Conservation (phyloP, 805 yeast genomes). For the Ogataea ramenticola region DNA sequence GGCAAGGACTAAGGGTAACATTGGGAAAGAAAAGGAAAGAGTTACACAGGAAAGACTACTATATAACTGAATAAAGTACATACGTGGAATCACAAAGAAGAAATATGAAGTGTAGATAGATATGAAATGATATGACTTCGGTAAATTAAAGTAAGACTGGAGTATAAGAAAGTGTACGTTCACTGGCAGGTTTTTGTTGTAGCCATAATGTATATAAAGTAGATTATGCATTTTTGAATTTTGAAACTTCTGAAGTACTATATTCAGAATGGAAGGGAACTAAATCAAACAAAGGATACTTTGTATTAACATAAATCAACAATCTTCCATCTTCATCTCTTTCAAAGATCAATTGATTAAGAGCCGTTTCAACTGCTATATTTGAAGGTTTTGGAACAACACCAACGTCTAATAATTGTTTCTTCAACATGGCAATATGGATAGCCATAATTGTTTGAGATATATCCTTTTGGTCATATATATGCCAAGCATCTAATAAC, state of each 20-base stretch:
- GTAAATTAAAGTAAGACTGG: too few species aligned
- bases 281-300: slow-evolving; percentile 5
- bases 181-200: too few species aligned
- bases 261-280: slow-evolving; percentile 16
- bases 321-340: slow-evolving; percentile 10
- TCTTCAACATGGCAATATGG: slow-evolving; percentile 13
- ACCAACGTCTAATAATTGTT: slow-evolving; percentile 11
- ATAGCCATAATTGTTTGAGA: slow-evolving; percentile 17
- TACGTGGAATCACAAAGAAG: too few species aligned
- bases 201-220: too few species aligned
- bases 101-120: too few species aligned
- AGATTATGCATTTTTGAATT: slow-evolving; percentile 2
- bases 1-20: too few species aligned
- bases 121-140: too few species aligned
- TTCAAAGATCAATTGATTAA: slow-evolving; percentile 5
- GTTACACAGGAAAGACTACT: too few species aligned
- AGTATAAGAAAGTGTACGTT: too few species aligned
- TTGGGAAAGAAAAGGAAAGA: too few species aligned
- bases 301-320: slow-evolving; percentile 9
- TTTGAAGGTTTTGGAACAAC: slow-evolving; percentile 9
- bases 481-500: slow-evolving; percentile 4
- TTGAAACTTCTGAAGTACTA: background rate
- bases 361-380: slow-evolving; percentile 8
- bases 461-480: slow-evolving; percentile 13
- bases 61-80: too few species aligned